A percentile compares a stretch with the other conserved stretches of the same genome.
Conservation (phyloP, 441 rosid genomes). For the Sinapis alba region DNA sequence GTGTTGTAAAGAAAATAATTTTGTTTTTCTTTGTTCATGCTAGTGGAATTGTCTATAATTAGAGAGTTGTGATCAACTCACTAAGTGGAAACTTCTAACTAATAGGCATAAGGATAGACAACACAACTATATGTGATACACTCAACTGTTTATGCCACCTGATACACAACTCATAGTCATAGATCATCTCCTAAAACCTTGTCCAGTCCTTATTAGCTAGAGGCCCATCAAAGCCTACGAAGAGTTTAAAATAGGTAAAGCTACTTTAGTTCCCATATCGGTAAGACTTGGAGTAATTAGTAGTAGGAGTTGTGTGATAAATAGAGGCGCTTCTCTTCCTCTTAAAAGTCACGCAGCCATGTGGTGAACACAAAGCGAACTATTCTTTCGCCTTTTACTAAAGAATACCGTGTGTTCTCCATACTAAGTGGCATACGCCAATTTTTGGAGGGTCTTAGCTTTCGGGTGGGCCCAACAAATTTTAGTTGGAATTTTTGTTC, state of each 20-base stretch:
- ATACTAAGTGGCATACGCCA: slow-evolving; percentile 27
- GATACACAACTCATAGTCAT: slow-evolving; percentile 37
- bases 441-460: slow-evolving; percentile 32
- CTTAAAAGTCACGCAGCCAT: slow-evolving; percentile 42
- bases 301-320: background rate
- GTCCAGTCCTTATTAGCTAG: slow-evolving; percentile 41
- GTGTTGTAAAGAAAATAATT: slow-evolving; percentile 18
- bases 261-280: background rate
- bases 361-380: slow-evolving; percentile 63
- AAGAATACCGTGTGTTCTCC: slow-evolving; percentile 61
- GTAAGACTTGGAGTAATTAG: background rate
- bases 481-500: background rate
- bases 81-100: slow-evolving; percentile 31
- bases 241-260: background rate
- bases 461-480: slow-evolving; percentile 8
- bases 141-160: slow-evolving; percentile 29
- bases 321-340: background rate
- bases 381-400: slow-evolving; percentile 83
- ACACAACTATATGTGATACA: slow-evolving; percentile 31
- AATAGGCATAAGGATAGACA: slow-evolving; percentile 26
- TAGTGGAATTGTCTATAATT: slow-evolving; percentile 25
- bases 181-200: slow-evolving; percentile 57
- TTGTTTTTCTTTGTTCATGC: slow-evolving; percentile 30
- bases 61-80: slow-evolving; percentile 28
- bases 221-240: background rate